These are phyloP conservation scores for Trametes gibbosa DNA, from an alignment of 768 basidiomycete genomes.

Conservation along the genomic window DNA sequence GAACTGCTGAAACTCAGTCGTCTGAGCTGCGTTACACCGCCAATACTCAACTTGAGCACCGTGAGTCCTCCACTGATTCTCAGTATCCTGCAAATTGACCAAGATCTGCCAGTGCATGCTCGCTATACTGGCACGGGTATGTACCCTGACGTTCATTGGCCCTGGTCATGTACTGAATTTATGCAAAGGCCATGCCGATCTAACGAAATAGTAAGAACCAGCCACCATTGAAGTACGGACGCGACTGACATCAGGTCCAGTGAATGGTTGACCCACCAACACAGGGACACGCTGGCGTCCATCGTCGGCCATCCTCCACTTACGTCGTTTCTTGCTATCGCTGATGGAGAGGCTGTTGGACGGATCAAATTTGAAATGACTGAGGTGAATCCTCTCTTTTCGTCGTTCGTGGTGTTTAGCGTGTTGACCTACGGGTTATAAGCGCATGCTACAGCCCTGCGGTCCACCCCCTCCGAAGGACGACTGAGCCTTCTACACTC, in stretches of 20 bases:
- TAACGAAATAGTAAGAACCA: constrained; percentile 84
- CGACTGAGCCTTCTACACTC: constrained; percentile 48
- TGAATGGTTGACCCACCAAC: constrained; percentile 97
- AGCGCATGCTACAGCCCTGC: constrained; percentile 95
- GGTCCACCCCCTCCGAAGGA: constrained; percentile 90
- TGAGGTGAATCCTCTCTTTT: constrained; percentile 55
- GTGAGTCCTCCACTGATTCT: constrained; percentile 45
- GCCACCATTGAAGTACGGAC: background rate
- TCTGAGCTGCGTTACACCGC: constrained; percentile 94
- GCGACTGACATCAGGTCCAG: constrained; percentile 40
- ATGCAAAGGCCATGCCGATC: constrained; percentile 82
- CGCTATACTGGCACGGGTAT: constrained; percentile 93
- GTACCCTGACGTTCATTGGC: constrained; percentile 26
- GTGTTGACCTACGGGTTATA: constrained; percentile 11
- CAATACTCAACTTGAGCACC: constrained; percentile 92
- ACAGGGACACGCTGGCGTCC: constrained; percentile 91
- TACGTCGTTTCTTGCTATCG: constrained; percentile 84
- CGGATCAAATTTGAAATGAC: constrained; percentile 92
- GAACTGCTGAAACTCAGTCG: constrained; percentile 45
- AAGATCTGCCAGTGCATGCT: constrained; percentile 70
- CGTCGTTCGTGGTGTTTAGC: background rate
- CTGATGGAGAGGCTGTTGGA: constrained; percentile 91
- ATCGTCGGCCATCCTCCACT: constrained; percentile 90
- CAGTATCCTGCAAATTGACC: constrained; percentile 4
- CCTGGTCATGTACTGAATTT: background rate